A percentile compares a stretch with the other conserved stretches of the same genome.
These are phyloP conservation scores for Salix viminalis DNA, from an alignment of 345 rosid genomes.

Conservation along the genomic window DNA sequence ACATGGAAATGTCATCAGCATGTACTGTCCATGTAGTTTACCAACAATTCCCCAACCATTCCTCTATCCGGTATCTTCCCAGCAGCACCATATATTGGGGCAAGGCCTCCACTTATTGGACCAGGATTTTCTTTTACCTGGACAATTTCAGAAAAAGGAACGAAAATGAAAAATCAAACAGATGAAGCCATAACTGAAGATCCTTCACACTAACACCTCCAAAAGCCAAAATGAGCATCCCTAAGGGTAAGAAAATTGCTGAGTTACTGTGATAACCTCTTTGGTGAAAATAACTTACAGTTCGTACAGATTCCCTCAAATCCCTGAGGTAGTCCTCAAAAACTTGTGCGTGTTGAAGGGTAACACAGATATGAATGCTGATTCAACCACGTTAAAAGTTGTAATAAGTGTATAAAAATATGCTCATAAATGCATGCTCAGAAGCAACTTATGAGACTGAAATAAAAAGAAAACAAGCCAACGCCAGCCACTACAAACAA, in stretches of 20 bases:
- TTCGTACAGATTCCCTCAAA: conserved; percentile 63
- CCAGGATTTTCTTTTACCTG: conserved; percentile 87
- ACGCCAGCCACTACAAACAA: background rate
- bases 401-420: background rate
- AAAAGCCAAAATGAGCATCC: background rate
- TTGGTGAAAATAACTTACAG: conserved; percentile 45
- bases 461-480: background rate
- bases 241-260: background rate
- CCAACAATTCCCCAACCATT: conserved; percentile 75
- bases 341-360: conserved; percentile 76
- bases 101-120: conserved; percentile 74
- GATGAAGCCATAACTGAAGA: background rate
- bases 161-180: background rate
- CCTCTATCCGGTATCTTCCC: conserved; percentile 83
- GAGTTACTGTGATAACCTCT: background rate
- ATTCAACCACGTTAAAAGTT: conserved; percentile 16
- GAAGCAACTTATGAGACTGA: background rate
- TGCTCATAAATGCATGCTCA: background rate
- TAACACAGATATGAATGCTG: conserved; percentile 85
- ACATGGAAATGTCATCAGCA: conserved; percentile 33
- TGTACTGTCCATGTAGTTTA: conserved; percentile 77
- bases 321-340: conserved; percentile 60
- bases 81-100: conserved; percentile 93
- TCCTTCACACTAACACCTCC: background rate
- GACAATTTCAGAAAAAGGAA: background rate